Evolutionary conservation across 371 early-diverging fungal genomes (phyloP).

Genomic region (Mortierella sp.): DNA sequence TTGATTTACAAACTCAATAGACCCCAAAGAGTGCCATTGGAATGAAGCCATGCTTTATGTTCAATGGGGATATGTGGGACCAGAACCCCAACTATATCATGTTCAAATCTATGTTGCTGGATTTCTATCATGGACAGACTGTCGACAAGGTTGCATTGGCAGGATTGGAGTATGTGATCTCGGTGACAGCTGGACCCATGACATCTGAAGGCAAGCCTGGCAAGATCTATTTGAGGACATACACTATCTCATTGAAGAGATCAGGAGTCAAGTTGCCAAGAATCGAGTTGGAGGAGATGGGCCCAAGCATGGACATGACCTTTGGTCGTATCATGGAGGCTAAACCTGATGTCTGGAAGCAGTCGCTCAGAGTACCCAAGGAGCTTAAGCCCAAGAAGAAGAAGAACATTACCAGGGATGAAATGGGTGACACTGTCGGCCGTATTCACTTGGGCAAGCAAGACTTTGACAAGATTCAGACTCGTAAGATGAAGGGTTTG

Average conservation of each 20-base stretch:
- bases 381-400: conserved; percentile 90
- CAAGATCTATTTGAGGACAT: conserved; percentile 82
- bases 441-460: conserved; percentile 94
- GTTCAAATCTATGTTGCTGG: conserved; percentile 88
- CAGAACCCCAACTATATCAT: conserved; percentile 74
- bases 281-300: conserved; percentile 95
- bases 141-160: conserved; percentile 81
- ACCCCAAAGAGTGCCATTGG: conserved; percentile 86
- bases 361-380: conserved; percentile 86
- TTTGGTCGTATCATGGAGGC: conserved; percentile 83
- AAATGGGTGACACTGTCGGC: conserved; percentile 92
- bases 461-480: conserved; percentile 92
- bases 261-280: conserved; percentile 87
- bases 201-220: conserved; percentile 65
- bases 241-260: conserved; percentile 88
- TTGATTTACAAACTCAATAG: conserved; percentile 42
- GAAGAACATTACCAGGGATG: conserved; percentile 93
- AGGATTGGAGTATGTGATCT: conserved; percentile 92
- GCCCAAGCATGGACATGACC: conserved; percentile 88
- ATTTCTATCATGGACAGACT: conserved; percentile 91
- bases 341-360: conserved; percentile 84
- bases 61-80: conserved; percentile 92
- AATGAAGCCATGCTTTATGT: conserved; percentile 89
- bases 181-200: conserved; percentile 82
- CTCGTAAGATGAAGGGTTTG: conserved; percentile 98